A percentile compares a stretch with the other conserved stretches of the same genome.
Conservation (phyloP, 1,284 basidiomycete genomes). For the Golubevia pallescens region DNA sequence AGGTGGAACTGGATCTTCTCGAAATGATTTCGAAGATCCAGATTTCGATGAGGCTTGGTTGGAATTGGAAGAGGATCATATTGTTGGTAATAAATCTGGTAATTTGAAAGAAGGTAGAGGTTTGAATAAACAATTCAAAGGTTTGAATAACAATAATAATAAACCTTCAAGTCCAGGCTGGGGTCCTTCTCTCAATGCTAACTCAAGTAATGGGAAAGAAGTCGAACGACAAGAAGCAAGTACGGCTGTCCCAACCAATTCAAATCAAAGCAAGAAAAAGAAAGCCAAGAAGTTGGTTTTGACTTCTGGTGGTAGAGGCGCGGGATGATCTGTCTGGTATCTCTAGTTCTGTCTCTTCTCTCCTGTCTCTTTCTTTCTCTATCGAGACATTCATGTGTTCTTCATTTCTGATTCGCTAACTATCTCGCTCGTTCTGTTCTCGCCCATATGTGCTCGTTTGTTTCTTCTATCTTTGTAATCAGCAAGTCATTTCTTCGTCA, state of each 20-base stretch:
- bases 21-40: background rate
- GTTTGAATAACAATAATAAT: slow-evolving; percentile 6
- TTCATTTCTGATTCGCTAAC: no score
- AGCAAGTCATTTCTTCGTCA: no score
- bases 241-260: background rate
- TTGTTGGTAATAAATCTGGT: slow-evolving; percentile 28
- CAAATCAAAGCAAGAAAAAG: slow-evolving; percentile 21
- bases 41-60: slow-evolving; percentile 51
- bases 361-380: no score
- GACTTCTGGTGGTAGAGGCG: slow-evolving; percentile 41
- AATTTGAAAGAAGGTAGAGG: slow-evolving; percentile 19
- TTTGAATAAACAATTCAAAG: slow-evolving; percentile 19
- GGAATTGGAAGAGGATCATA: slow-evolving; percentile 56
- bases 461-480: no score
- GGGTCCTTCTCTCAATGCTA: background rate
- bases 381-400: no score
- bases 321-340: no score
- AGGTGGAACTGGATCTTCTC: background rate
- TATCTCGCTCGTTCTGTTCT: no score
- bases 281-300: slow-evolving; percentile 59
- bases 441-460: no score
- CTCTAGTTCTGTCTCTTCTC: no score
- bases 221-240: background rate
- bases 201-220: slow-evolving; percentile 4
- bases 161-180: background rate